Evolutionary conservation across 1,139 yeast genomes (phyloP).

Genomic region (Magnusiomyces clavatus): DNA sequence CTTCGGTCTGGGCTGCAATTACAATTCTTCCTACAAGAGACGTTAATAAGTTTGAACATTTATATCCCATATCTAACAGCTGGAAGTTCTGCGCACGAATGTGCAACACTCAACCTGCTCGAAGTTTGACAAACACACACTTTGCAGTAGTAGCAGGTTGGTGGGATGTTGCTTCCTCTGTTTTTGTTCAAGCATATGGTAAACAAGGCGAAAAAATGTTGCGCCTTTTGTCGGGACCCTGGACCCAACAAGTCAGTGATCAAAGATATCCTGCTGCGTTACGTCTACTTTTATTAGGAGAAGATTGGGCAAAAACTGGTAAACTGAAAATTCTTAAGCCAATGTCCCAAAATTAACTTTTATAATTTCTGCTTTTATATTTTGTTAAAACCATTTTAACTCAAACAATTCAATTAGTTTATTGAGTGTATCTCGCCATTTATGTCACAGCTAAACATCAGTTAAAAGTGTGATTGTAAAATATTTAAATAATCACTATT

Average conservation of each 20-base stretch:
- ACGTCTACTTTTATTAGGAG: constrained; percentile 64
- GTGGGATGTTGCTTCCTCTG: constrained; percentile 81
- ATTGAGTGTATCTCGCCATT: no score
- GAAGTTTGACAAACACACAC: constrained; percentile 52
- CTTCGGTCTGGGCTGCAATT: constrained; percentile 71
- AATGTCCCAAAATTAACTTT: not conserved
- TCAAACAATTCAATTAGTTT: no score
- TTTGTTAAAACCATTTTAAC: no score
- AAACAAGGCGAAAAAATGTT: constrained; percentile 63
- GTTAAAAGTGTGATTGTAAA: not conserved
- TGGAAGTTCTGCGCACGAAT: constrained; percentile 74
- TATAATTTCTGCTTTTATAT: not conserved
- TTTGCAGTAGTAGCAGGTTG: constrained; percentile 68
- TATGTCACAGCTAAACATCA: no score
- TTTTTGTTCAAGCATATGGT: constrained; percentile 53
- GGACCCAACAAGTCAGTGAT: constrained; percentile 46
- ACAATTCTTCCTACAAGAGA: constrained; percentile 33
- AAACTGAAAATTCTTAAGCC: constrained; percentile 6
- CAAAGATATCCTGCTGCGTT: constrained; percentile 67
- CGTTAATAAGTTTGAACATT: constrained; percentile 33
- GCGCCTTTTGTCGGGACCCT: constrained; percentile 37
- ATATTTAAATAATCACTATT: not conserved
- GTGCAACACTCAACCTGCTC: constrained; percentile 37
- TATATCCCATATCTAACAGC: constrained; percentile 42
- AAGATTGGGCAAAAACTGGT: constrained; percentile 47